Evolutionary conservation across 2,329 filamentous ascomycete genomes (phyloP).

Genomic region (Chrysoporthe austroafricana): DNA sequence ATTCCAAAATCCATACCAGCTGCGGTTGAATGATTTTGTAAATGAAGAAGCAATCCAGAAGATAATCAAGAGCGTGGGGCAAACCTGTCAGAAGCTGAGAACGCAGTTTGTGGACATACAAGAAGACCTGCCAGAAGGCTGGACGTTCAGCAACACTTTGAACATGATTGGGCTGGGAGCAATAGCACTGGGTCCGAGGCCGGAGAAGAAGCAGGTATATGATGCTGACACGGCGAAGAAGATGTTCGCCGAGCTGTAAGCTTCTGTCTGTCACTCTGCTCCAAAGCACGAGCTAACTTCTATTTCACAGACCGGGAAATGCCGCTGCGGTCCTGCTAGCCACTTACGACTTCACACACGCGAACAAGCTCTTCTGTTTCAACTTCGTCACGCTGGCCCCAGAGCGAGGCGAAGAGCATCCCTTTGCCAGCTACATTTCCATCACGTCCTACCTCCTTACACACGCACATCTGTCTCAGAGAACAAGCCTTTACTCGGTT

Average conservation of each 20-base stretch:
- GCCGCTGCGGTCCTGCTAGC: conserved; percentile 81
- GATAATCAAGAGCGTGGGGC: conserved; percentile 76
- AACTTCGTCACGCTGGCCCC: conserved; percentile 71
- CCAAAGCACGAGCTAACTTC: conserved; percentile 5
- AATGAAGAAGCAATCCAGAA: conserved; percentile 86
- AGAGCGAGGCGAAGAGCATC: conserved; percentile 69
- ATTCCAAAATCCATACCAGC: conserved; percentile 92
- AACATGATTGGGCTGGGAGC: conserved; percentile 82
- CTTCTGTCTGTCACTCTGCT: conserved; percentile 29
- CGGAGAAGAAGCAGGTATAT: conserved; percentile 62
- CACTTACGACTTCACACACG: conserved; percentile 90
- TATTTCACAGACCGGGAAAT: conserved; percentile 66
- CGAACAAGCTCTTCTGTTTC: conserved; percentile 94
- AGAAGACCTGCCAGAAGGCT: conserved; percentile 88
- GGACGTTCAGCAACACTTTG: conserved; percentile 80
- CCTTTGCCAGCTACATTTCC: conserved; percentile 82
- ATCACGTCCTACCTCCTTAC: conserved; percentile 91
- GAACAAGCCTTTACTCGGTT: conserved; percentile 81
- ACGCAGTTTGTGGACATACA: conserved; percentile 82
- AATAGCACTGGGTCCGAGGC: conserved; percentile 70
- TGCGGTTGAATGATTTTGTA: conserved; percentile 92
- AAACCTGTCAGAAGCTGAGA: conserved; percentile 69
- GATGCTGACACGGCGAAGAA: conserved; percentile 81
- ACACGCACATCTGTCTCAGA: conserved; percentile 82
- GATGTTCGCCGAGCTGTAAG: conserved; percentile 79